Evolutionary conservation across 2,329 filamentous ascomycete species (phyloP).

Genomic region (Coniochaeta sp.): DNA sequence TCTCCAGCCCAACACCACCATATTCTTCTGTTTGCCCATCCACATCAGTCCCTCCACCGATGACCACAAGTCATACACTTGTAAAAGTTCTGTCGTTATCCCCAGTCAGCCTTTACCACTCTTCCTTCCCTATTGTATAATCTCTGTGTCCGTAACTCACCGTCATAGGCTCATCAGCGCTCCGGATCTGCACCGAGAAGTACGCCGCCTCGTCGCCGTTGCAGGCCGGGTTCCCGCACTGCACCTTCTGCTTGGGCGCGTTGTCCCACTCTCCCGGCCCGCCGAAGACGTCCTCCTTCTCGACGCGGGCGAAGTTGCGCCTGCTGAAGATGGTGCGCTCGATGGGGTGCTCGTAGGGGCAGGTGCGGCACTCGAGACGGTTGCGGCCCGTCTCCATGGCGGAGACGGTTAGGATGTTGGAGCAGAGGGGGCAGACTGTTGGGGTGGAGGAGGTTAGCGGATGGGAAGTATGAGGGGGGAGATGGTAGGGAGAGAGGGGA

Average conservation of each 20-base stretch:
- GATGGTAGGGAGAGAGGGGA: constrained; percentile 5
- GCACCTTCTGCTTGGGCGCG: constrained; percentile 73
- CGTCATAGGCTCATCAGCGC: constrained; percentile 97
- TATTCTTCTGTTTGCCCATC: not conserved
- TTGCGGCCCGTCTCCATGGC: constrained; percentile 54
- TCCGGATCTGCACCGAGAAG: constrained; percentile 95
- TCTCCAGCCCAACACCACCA: constrained; percentile 18
- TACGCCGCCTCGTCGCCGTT: constrained; percentile 81
- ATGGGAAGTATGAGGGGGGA: not conserved
- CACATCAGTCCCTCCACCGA: constrained; percentile 60
- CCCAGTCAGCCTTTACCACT: constrained; percentile 13
- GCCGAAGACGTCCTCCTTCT: constrained; percentile 84
- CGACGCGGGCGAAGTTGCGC: constrained; percentile 78
- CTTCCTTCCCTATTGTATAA: not conserved
- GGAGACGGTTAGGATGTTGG: constrained; percentile 75
- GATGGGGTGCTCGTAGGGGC: constrained; percentile 84
- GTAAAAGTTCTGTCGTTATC: constrained; percentile 6
- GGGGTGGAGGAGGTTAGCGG: constrained; percentile 2
- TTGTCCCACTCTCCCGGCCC: constrained; percentile 86
- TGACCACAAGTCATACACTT: constrained; percentile 62
- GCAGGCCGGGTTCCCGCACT: constrained; percentile 70
- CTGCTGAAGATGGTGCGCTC: constrained; percentile 73
- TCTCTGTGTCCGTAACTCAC: not conserved
- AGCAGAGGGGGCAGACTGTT: constrained; percentile 74
- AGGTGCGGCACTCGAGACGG: constrained; percentile 91